These are phyloP conservation scores for Solanum ossicruentum DNA, from an alignment of 257 asterid species.

Conservation along the genomic window DNA sequence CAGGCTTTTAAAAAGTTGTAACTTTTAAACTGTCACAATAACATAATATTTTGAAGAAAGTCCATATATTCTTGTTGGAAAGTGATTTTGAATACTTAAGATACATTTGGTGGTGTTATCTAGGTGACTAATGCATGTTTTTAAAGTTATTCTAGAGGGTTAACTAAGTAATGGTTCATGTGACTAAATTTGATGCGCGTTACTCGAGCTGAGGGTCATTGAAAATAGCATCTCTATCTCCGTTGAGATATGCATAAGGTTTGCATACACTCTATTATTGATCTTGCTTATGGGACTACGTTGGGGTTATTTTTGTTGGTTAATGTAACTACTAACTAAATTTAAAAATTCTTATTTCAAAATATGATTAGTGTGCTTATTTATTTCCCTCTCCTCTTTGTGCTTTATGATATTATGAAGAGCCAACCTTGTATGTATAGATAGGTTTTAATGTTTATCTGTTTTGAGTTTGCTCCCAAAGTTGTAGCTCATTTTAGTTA, in stretches of 20 bases:
- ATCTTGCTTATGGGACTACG: too few relatives aligned
- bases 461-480: too few relatives aligned
- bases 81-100: neutral
- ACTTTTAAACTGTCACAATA: neutral
- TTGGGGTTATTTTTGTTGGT: too few relatives aligned
- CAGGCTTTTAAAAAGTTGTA: neutral
- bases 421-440: too few relatives aligned
- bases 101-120: neutral
- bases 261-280: neutral
- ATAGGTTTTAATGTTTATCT: too few relatives aligned
- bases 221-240: neutral
- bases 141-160: neutral
- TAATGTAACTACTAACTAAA: neutral
- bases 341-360: neutral
- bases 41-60: neutral
- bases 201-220: neutral
- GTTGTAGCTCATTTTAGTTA: too few relatives aligned
- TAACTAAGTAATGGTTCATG: neutral
- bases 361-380: neutral
- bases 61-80: neutral
- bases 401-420: neutral
- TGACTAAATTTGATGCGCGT: neutral
- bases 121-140: neutral
- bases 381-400: too few relatives aligned
- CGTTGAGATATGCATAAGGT: neutral